A percentile compares a stretch with the other conserved stretches of the same genome.
Conservation (phyloP, 192 early-diverging fungal species). For the Coemansia sp. region DNA sequence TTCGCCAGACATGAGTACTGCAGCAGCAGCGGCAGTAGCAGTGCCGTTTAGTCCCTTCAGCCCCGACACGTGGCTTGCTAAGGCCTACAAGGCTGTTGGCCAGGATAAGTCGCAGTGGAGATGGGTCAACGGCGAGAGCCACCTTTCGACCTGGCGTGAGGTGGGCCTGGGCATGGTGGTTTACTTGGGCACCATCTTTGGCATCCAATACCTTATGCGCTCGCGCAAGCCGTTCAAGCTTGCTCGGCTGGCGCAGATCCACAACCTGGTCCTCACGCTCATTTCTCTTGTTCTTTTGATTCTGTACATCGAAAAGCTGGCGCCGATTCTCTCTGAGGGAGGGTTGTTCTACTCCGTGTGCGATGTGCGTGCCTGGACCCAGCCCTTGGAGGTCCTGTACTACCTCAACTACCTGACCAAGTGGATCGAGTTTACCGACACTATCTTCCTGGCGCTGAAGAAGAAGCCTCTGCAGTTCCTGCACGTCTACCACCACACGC, state of each 20-base stretch:
- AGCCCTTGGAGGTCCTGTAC: constrained; percentile 78
- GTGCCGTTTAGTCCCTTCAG: constrained; percentile 29
- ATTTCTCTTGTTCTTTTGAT: constrained; percentile 67
- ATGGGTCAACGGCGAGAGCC: constrained; percentile 49
- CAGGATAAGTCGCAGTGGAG: constrained; percentile 54
- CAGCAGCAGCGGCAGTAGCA: constrained; percentile 17
- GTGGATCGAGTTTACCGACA: constrained; percentile 87
- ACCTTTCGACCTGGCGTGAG: constrained; percentile 53
- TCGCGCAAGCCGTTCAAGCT: constrained; percentile 67
- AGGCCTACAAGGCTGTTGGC: constrained; percentile 33
- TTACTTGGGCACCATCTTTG: constrained; percentile 79
- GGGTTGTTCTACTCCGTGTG: constrained; percentile 76
- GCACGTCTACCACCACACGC: constrained; percentile 90
- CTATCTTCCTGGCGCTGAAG: constrained; percentile 79
- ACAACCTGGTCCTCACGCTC: constrained; percentile 75
- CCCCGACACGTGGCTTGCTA: constrained; percentile 43
- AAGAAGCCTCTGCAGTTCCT: constrained; percentile 88
- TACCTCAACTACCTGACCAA: constrained; percentile 93
- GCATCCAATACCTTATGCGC: constrained; percentile 70
- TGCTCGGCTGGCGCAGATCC: constrained; percentile 69
- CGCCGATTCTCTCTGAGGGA: constrained; percentile 65
- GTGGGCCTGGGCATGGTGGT: constrained; percentile 49
- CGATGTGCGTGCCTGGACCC: constrained; percentile 66
- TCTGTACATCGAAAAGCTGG: constrained; percentile 73
- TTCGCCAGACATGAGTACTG: constrained; percentile 10